Evolutionary conservation across 768 basidiomycete genomes (phyloP), one percentile per base, ranked within the genome.

Genomic region (Sporobolomyces pararoseus): DNA sequence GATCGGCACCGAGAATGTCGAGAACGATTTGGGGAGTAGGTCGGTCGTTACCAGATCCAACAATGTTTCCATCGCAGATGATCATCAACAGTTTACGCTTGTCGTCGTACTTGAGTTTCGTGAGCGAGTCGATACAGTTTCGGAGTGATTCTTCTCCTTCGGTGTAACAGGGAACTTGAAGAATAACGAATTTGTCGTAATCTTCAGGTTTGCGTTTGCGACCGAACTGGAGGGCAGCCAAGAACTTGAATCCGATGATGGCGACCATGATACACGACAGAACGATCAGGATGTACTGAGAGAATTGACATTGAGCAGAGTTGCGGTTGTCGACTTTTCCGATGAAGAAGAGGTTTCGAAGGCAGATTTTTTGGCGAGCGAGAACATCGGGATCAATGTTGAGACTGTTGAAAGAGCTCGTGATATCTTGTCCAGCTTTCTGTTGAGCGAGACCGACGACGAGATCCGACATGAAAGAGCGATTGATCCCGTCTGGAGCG

Each of bases 51-150:
- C 95, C 94, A 4, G 89, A 89, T 76, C 95, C 95, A 69, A 97
- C 90, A 72, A 98, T 96, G 85, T 92, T 99, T 75, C 95, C 95
- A 79, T 99, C 95, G 77, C 95, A 98, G 76, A 97, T 88, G 81
- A 97, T 83, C 70, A 95, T 84, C 34, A 98, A 82, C 12, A 98
- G 83, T 80, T 97, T 97, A 46, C 95, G 89, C 81, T 98, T 99
- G 82, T 99, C 95, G 77, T 99, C 95, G 76, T 98, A 99, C 80
- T 91, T 94, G 80, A 95, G 83, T 78, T 89, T 86, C 2, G 95
- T 91, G 66, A 99, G 82, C 7, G 93, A 95, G 78, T 98, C 92
- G 77, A 99, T 95, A 3, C 93, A 96, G 75, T 83, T 83, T 57
- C 89, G 84, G 59, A 98, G 82, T 7, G 91, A 96, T 19, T 82